A percentile compares a stretch with the other conserved stretches of the same genome.
phyloP scores from a whole-genome alignment of 2,329 filamentous ascomycete genomes.

The Lachnellula willkommii region DNA sequence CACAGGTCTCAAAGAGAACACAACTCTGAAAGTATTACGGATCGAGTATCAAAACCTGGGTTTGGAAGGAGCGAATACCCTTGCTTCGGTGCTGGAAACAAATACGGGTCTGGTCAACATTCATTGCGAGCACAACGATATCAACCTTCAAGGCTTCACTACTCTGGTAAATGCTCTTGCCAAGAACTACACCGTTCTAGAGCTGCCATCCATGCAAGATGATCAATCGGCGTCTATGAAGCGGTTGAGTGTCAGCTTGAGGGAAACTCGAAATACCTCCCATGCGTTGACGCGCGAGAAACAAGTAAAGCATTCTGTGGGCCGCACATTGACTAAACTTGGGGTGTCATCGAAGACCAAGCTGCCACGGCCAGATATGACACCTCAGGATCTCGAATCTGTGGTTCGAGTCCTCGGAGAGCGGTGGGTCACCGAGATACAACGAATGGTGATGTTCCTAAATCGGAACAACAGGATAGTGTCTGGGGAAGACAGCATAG shows the following conservation, averaged over 20 bases:
- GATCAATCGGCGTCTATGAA: slow-evolving; percentile 58
- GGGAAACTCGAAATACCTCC: slow-evolving; percentile 18
- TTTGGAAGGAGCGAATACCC: slow-evolving; percentile 61
- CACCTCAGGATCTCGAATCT: slow-evolving; percentile 30
- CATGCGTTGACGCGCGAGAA: slow-evolving; percentile 16
- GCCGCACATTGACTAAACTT: slow-evolving; percentile 26
- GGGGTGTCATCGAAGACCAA: slow-evolving; percentile 23
- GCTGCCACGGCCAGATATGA: slow-evolving; percentile 22
- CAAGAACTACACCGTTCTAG: slow-evolving; percentile 56
- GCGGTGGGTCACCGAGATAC: slow-evolving; percentile 28
- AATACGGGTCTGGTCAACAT: slow-evolving; percentile 60
- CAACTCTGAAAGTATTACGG: slow-evolving; percentile 53
- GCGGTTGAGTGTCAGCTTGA: slow-evolving; percentile 33
- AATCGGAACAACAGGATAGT: slow-evolving; percentile 30
- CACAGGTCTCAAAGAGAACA: slow-evolving; percentile 59
- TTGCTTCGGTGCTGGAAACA: slow-evolving; percentile 61
- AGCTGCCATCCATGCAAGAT: slow-evolving; percentile 57
- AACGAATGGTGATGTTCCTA: slow-evolving; percentile 26
- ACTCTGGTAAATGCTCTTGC: slow-evolving; percentile 64
- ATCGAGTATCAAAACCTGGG: slow-evolving; percentile 67
- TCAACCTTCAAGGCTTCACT: slow-evolving; percentile 65
- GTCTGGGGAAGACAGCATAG: slow-evolving; percentile 17
- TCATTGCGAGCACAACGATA: slow-evolving; percentile 67
- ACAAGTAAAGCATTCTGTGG: slow-evolving; percentile 25
- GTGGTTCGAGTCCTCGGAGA: slow-evolving; percentile 26